Conservation (phyloP, 2,329 filamentous ascomycete genomes). For the Microcyclosporella mali region DNA sequence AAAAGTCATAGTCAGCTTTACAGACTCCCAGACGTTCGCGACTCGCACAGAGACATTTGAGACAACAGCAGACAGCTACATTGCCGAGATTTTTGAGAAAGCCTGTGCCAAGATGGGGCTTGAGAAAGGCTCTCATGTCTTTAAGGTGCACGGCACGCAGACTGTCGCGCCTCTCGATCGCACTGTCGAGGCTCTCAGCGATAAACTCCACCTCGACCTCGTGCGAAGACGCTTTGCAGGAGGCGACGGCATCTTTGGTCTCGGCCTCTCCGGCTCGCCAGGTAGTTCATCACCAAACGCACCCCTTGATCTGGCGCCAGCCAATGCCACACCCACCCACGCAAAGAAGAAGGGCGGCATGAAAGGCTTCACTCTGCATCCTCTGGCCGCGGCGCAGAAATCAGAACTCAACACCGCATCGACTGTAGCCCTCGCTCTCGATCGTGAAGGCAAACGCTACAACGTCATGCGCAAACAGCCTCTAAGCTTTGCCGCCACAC, state of each 20-base stretch:
- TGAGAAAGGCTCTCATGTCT: slow-evolving; percentile 71
- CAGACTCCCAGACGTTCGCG: slow-evolving; percentile 61
- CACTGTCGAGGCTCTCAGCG: slow-evolving; percentile 71
- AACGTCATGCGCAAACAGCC: slow-evolving; percentile 76
- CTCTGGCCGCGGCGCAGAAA: slow-evolving; percentile 52
- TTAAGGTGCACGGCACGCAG: slow-evolving; percentile 69
- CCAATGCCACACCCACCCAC: slow-evolving; percentile 26
- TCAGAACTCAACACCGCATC: slow-evolving; percentile 17
- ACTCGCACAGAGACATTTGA: slow-evolving; percentile 62
- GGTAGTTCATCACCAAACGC: slow-evolving; percentile 65
- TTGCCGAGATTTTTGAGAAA: slow-evolving; percentile 72
- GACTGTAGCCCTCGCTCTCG: slow-evolving; percentile 39
- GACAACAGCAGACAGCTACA: slow-evolving; percentile 75
- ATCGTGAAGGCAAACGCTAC: slow-evolving; percentile 55
- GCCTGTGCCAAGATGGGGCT: slow-evolving; percentile 71
- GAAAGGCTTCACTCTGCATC: slow-evolving; percentile 43
- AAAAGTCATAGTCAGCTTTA: slow-evolving; percentile 65
- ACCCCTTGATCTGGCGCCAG: slow-evolving; percentile 50
- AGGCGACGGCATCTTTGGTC: slow-evolving; percentile 52
- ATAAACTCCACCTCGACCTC: slow-evolving; percentile 68
- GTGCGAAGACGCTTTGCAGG: slow-evolving; percentile 60
- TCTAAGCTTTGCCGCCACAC: slow-evolving; percentile 70
- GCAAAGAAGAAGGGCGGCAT: slow-evolving; percentile 29
- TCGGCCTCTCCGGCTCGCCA: slow-evolving; percentile 63
- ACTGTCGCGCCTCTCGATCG: slow-evolving; percentile 71